phyloP scores from a whole-genome alignment of 495 filamentous ascomycete species.

The Tuber calosporum region DNA sequence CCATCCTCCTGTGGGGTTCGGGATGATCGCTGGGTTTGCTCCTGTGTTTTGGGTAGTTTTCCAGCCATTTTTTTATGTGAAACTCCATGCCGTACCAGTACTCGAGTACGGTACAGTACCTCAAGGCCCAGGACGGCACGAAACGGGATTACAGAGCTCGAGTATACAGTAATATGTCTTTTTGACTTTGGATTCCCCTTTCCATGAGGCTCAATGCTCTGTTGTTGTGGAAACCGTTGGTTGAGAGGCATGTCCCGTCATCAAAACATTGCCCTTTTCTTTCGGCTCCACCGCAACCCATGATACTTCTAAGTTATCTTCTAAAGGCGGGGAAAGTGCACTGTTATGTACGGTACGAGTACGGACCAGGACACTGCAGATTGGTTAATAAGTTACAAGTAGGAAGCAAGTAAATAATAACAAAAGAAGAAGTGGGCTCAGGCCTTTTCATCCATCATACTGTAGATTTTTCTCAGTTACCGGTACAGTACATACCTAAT shows the following conservation, averaged over 20 bases:
- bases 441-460: neutral
- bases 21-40: slow-evolving; percentile 16
- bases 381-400: neutral
- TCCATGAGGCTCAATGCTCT: neutral
- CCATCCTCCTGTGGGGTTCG: slow-evolving; percentile 11
- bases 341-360: too few relatives aligned
- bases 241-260: neutral
- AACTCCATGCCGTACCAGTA: slow-evolving; percentile 13
- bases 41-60: slow-evolving; percentile 11
- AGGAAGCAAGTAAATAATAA: neutral
- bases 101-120: neutral
- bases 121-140: neutral
- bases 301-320: neutral
- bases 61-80: slow-evolving; percentile 29
- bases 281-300: neutral
- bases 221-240: neutral
- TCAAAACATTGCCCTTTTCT: neutral
- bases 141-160: neutral
- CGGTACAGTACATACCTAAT: neutral
- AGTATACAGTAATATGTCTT: too few relatives aligned
- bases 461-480: neutral
- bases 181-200: neutral
- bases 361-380: neutral
- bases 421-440: neutral
- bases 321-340: neutral